A percentile compares a stretch with the other conserved stretches of the same genome.
phyloP scores from a whole-genome alignment of 306 rosid genomes.

The Rosa rugosa region DNA sequence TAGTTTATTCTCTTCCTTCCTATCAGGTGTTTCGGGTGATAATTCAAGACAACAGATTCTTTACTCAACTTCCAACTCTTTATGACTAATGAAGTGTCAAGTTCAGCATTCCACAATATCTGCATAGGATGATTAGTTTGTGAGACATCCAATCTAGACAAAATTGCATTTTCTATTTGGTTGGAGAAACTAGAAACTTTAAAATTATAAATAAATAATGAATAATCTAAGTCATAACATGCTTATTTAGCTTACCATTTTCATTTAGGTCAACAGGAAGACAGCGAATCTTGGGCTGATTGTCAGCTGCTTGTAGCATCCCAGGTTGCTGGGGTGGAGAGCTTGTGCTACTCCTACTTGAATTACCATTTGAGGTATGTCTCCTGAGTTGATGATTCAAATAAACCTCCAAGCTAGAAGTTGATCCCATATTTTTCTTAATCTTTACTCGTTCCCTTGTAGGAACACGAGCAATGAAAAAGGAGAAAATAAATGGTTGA shows the following conservation, averaged over 20 bases:
- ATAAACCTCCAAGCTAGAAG: slow-evolving; percentile 68
- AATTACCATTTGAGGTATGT: slow-evolving; percentile 64
- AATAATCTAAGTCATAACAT: slow-evolving; percentile 10
- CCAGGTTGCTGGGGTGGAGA: slow-evolving; percentile 85
- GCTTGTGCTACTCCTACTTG: slow-evolving; percentile 69
- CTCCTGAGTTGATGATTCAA: slow-evolving; percentile 65
- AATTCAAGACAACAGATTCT: not conserved
- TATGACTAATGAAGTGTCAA: slow-evolving; percentile 24
- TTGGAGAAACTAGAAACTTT: slow-evolving; percentile 7
- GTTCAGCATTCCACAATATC: slow-evolving; percentile 67
- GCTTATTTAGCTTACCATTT: slow-evolving; percentile 51
- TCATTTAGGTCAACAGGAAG: slow-evolving; percentile 88
- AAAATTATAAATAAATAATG: not conserved
- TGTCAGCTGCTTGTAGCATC: slow-evolving; percentile 50
- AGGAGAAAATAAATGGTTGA: slow-evolving; percentile 31
- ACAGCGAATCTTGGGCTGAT: slow-evolving; percentile 54
- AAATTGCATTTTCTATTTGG: not conserved
- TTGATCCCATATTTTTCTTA: slow-evolving; percentile 57
- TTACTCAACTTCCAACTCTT: slow-evolving; percentile 9
- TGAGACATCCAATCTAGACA: not conserved
- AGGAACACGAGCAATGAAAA: slow-evolving; percentile 39
- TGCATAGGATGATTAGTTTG: slow-evolving; percentile 34
- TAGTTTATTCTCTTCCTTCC: slow-evolving; percentile 34
- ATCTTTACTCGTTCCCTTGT: slow-evolving; percentile 75
- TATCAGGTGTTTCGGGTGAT: slow-evolving; percentile 6